Conservation (phyloP, 106 monocot genomes). For the Gastrodia elata region DNA sequence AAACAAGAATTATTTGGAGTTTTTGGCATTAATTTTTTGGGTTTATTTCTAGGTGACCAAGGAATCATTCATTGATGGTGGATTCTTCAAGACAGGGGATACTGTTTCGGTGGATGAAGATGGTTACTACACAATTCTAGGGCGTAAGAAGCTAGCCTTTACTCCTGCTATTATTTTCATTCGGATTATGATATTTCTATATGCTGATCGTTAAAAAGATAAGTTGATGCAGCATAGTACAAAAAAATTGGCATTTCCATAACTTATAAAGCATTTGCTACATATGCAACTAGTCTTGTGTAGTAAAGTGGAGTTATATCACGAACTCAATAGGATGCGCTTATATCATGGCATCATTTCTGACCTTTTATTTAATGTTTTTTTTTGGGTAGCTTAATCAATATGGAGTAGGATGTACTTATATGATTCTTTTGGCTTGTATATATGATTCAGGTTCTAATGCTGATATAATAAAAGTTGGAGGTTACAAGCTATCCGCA, state of each 20-base stretch:
- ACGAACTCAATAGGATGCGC: no score
- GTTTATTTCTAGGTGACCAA: slow-evolving; percentile 46
- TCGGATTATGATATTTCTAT: neutral
- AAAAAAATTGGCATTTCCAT: no score
- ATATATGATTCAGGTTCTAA: slow-evolving; percentile 54
- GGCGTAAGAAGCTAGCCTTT: slow-evolving; percentile 52
- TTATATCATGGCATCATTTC: no score
- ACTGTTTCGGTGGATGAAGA: slow-evolving; percentile 87
- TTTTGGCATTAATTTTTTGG: no score
- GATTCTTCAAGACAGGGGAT: slow-evolving; percentile 97
- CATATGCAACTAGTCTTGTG: no score
- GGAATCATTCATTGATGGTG: slow-evolving; percentile 82
- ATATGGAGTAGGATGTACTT: neutral
- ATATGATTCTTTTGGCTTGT: neutral
- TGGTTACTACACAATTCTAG: slow-evolving; percentile 88
- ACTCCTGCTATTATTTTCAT: slow-evolving; percentile 6
- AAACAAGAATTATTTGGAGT: no score
- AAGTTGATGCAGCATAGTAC: no score
- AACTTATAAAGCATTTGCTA: no score
- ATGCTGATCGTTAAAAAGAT: no score
- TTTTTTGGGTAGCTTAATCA: neutral
- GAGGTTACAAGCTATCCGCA: slow-evolving; percentile 94
- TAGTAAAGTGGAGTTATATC: no score
- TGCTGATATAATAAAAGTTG: slow-evolving; percentile 99
- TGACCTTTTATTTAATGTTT: neutral